Percentiles rank a stretch among this genome's conserved stretches.
Conservation (phyloP, 768 basidiomycete species). For the Amanita phalloides region DNA sequence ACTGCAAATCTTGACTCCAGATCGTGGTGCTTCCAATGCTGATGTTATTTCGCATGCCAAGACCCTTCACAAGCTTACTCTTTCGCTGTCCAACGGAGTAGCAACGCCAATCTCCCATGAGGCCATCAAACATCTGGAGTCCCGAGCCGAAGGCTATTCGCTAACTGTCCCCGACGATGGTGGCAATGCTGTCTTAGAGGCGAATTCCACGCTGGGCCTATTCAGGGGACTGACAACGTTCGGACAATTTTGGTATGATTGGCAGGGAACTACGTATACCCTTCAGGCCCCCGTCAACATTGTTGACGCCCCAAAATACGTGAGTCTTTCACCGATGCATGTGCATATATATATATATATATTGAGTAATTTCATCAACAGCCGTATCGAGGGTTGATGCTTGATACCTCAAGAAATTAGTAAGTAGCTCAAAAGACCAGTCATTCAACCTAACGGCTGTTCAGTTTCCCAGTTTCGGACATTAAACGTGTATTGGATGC, state of each 20-base stretch:
- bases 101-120: slow-evolving; percentile 43
- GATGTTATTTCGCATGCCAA: slow-evolving; percentile 27
- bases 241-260: slow-evolving; percentile 55
- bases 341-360: neutral
- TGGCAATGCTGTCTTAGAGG: slow-evolving; percentile 38
- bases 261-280: slow-evolving; percentile 40
- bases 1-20: slow-evolving; percentile 47
- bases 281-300: slow-evolving; percentile 48
- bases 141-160: slow-evolving; percentile 52
- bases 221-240: slow-evolving; percentile 72
- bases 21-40: slow-evolving; percentile 46
- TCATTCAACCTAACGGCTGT: slow-evolving; percentile 1
- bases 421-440: slow-evolving; percentile 17
- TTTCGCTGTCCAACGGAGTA: slow-evolving; percentile 27
- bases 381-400: slow-evolving; percentile 69
- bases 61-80: slow-evolving; percentile 29
- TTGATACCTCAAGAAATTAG: slow-evolving; percentile 76
- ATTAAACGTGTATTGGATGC: slow-evolving; percentile 64
- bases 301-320: slow-evolving; percentile 54
- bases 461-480: slow-evolving; percentile 50
- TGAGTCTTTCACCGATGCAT: slow-evolving; percentile 20
- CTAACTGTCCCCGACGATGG: slow-evolving; percentile 50
- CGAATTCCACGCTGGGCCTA: slow-evolving; percentile 58
- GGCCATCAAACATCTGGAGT: slow-evolving; percentile 35
- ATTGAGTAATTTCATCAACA: slow-evolving; percentile 13